Evolutionary conservation across 1,284 basidiomycete species (phyloP).

Genomic region (Sporisorium sorghi): DNA sequence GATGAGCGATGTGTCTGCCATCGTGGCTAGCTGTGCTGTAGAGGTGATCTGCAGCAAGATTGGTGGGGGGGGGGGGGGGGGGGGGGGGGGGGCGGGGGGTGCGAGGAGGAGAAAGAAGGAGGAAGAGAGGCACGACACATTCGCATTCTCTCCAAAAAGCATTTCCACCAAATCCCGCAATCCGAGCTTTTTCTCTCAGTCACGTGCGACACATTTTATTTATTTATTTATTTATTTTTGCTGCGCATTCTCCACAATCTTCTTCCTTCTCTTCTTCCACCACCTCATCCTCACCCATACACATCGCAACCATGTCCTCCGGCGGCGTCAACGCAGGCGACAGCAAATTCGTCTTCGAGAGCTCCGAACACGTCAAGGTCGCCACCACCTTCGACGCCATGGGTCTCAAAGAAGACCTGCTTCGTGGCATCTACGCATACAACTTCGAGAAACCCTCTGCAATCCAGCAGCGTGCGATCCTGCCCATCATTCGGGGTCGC

Average conservation of each 20-base stretch:
- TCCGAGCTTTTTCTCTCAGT: slow-evolving; percentile 19
- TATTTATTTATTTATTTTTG: too few relatives aligned
- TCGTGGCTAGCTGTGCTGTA: slow-evolving; percentile 16
- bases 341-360: slow-evolving; percentile 90
- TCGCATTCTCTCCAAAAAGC: not conserved
- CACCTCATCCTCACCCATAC: not conserved
- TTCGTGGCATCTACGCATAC: slow-evolving; percentile 98
- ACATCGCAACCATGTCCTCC: slow-evolving; percentile 42
- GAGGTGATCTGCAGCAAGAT: too few relatives aligned
- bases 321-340: slow-evolving; percentile 59
- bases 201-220: slow-evolving; percentile 30
- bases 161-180: slow-evolving; percentile 15
- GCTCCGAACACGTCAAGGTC: slow-evolving; percentile 89
- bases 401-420: slow-evolving; percentile 90
- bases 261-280: slow-evolving; percentile 4
- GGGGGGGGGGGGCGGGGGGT: not conserved
- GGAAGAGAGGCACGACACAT: not conserved
- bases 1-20: slow-evolving; percentile 79
- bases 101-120: slow-evolving; percentile 7
- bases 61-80: too few relatives aligned
- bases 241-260: slow-evolving; percentile 7
- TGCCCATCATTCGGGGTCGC: slow-evolving; percentile 74
- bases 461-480: slow-evolving; percentile 64
- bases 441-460: slow-evolving; percentile 71
- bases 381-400: slow-evolving; percentile 79